These are phyloP conservation scores for Apiospora phragmitis DNA, from an alignment of 2,329 filamentous ascomycete species.

Conservation along the genomic window DNA sequence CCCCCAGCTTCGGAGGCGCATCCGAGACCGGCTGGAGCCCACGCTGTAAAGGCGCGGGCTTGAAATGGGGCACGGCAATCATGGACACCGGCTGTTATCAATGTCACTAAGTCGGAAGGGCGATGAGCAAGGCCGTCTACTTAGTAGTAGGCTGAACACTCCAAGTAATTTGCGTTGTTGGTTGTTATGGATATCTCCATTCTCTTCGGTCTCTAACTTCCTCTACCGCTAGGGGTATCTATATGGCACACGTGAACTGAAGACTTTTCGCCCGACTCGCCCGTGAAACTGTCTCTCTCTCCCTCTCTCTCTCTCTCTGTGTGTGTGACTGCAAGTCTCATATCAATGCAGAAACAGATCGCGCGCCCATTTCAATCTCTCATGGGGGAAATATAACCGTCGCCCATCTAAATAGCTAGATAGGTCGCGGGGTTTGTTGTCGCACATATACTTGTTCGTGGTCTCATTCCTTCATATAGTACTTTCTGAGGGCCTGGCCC, in stretches of 20 bases:
- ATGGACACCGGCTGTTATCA: neutral
- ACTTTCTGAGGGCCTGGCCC: neutral
- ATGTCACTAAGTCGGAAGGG: too few species aligned
- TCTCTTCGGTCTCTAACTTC: conserved; percentile 1
- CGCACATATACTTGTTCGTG: neutral
- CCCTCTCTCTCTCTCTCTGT: too few species aligned
- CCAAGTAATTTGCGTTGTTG: too few species aligned
- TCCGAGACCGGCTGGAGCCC: neutral
- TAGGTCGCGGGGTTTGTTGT: conserved; percentile 14
- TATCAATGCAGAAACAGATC: neutral
- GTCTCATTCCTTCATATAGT: conserved; percentile 11
- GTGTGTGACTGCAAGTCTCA: neutral
- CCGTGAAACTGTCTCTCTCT: neutral
- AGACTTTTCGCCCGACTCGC: neutral
- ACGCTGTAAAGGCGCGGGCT: neutral
- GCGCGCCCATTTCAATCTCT: neutral
- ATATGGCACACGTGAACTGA: neutral
- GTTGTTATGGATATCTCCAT: neutral
- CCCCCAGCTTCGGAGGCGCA: neutral
- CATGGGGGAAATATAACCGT: neutral
- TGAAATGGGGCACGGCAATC: neutral
- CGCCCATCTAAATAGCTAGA: neutral
- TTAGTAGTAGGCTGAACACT: too few species aligned
- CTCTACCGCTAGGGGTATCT: conserved; percentile 6
- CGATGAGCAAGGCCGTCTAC: too few species aligned